Conservation (phyloP, 768 basidiomycete genomes). For the Wakefieldia striispora region DNA sequence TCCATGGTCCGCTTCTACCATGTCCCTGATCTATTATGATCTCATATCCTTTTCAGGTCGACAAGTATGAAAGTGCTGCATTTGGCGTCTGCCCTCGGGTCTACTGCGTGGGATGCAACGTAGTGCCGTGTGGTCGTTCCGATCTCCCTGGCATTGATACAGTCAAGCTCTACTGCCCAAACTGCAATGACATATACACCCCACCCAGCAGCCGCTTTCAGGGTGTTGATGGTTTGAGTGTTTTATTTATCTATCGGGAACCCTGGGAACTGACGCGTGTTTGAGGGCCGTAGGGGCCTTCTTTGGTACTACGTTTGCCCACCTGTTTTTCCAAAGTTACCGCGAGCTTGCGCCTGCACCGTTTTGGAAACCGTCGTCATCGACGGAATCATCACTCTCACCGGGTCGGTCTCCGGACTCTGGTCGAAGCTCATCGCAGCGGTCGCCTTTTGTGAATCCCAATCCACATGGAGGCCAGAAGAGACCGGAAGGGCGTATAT, state of each 20-base stretch:
- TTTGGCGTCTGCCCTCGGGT: conserved; percentile 97
- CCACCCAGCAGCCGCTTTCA: conserved; percentile 96
- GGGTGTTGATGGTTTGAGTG: conserved; percentile 80
- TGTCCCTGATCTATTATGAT: conserved; percentile 14
- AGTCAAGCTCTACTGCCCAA: conserved; percentile 96
- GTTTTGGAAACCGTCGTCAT: conserved; percentile 76
- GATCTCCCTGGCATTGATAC: conserved; percentile 97
- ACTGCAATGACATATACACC: conserved; percentile 95
- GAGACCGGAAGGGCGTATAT: conserved; percentile 81
- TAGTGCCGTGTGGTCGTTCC: conserved; percentile 93
- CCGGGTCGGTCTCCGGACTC: conserved; percentile 55
- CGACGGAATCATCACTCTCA: conserved; percentile 50
- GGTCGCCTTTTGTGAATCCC: conserved; percentile 75
- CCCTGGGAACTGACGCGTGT: conserved; percentile 12
- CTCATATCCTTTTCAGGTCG: conserved; percentile 54
- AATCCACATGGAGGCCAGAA: conserved; percentile 90
- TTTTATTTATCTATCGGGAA: conserved; percentile 7
- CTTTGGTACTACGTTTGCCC: conserved; percentile 98
- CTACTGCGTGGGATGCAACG: conserved; percentile 83
- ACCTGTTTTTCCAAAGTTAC: conserved; percentile 97
- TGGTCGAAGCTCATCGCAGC: conserved; percentile 46
- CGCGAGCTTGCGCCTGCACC: conserved; percentile 93
- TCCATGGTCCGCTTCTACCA: conserved; percentile 68
- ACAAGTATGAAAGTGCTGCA: conserved; percentile 89
- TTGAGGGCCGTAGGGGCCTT: conserved; percentile 73